phyloP scores from a whole-genome alignment of 805 yeast species.

The Wickerhamiella musiphila region DNA sequence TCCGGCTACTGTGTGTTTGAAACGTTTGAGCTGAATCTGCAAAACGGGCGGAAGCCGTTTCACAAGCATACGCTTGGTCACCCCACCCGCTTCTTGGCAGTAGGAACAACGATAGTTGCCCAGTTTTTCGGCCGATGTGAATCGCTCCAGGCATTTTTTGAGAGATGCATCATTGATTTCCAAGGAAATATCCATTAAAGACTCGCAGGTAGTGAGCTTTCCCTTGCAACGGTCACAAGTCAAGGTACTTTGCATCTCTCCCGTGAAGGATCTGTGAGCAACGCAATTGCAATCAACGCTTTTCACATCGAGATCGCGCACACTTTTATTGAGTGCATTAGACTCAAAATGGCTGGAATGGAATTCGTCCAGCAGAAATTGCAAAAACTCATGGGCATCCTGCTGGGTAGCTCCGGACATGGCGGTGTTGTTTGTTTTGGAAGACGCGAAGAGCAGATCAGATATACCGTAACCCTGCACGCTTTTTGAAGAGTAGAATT shows the following conservation, averaged over 20 bases:
- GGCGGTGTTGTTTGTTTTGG: conserved; percentile 49
- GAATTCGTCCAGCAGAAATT: conserved; percentile 69
- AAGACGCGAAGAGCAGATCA: conserved; percentile 62
- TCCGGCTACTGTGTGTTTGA: conserved; percentile 35
- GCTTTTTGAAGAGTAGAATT: conserved; percentile 47
- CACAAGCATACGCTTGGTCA: conserved; percentile 55
- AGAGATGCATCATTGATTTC: conserved; percentile 32
- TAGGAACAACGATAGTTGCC: conserved; percentile 58
- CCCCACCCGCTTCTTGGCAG: conserved; percentile 47
- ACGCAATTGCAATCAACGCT: conserved; percentile 34
- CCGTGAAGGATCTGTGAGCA: conserved; percentile 68
- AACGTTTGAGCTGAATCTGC: conserved; percentile 64
- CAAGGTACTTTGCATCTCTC: conserved; percentile 65
- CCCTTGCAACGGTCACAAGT: conserved; percentile 52
- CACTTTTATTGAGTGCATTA: background rate
- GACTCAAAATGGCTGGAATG: conserved; percentile 27
- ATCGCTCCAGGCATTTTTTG: conserved; percentile 52
- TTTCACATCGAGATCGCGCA: conserved; percentile 2
- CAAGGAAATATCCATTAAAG: conserved; percentile 74
- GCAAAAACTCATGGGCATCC: conserved; percentile 98
- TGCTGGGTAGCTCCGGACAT: conserved; percentile 94
- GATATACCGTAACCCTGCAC: conserved; percentile 68
- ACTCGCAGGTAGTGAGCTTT: conserved; percentile 61
- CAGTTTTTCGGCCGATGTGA: conserved; percentile 60
- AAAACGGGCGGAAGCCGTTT: conserved; percentile 59